Evolutionary conservation across 768 basidiomycete species (phyloP), one percentile per base, ranked within the genome.

Genomic region (Boletus rufocinnamomeus): DNA sequence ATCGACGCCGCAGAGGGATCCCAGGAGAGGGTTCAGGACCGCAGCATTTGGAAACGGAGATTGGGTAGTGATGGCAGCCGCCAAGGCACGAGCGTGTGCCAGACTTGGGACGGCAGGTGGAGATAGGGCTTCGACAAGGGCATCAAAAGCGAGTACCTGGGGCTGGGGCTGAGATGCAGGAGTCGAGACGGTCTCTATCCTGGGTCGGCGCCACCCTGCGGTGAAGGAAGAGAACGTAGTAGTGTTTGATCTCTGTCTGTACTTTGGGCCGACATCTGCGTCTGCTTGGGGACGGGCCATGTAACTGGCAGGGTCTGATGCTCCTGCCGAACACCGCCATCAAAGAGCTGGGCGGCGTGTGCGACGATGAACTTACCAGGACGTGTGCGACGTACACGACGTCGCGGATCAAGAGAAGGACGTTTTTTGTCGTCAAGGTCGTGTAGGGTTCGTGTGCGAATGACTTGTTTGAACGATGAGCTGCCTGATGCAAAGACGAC

Each of bases 61-160:
- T 17, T 77, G 75, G 4, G 75, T 78, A 8, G 79, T 67, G 48
- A 91, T 77, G 10, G 76, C 62, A 23, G 68, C 72, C 0, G 84
- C 83, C n/a, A 91, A 77, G 34, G 80, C 67, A 16, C 87, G 83
- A 9, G 89, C 88, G 66, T 87, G 80, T 14, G 71, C 62, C 6
- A 89, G 73, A 61, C 87, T 89, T 5, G 91, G 90, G 9, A 89
- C 88, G 7, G 79, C 76, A 38, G 81, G 82, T 13, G 81, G 78
- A 7, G 79, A 76, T 41, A 82, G 67, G 19, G 72, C 72, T 50
- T 78, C 75, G n/a, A 82, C 70, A 41, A 82, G 73, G 23, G 67
- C 75, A 38, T 88, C 88, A 43, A 79, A 71, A 14, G 79, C 51
- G 38, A 66, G 59, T 16, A 62, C 17, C 38, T 60, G 57, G 37